Base-by-base conservation (phyloP, 139 green algal species). In the Coelastrella sp. region DNA sequence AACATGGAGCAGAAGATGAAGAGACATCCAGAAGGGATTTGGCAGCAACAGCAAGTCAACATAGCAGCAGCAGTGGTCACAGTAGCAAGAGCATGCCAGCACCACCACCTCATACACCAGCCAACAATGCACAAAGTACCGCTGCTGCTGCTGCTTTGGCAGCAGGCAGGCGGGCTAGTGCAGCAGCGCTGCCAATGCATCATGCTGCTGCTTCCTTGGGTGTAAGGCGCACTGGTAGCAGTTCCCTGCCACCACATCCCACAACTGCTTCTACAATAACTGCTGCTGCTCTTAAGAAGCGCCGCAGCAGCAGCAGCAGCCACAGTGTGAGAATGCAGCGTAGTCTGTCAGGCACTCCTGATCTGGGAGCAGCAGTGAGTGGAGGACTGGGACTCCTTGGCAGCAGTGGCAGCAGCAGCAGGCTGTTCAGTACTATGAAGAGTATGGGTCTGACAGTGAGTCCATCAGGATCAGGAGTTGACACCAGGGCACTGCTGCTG, bases 231-330 rank as follows among this genome's bases (percentile, higher is more conserved):
- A 40, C 13, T 30, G 40, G 62, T 30, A 69, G 62, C 30, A 38
- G 7, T 5, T 40, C 4, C 5, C 30, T 38, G 62, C 30, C 30
- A 69, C 62, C 27, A 9, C 62, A 69, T 17, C 30, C 62, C 5
- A 27, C 30, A 15, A 38, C 8, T 40, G 41, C 43, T 63, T n/a
- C 40, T 57, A 21, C 68, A 38, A 6, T 34, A 59, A 27, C 41
- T 60, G 71, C 71, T 38, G 43, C 43, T 62, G 25, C 34, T 38
- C 35, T 7, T 53, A n/a, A 3, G n/a, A 62, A 37, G 7, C 8
- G 2, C 9, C n/a, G 7, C n/a, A 79, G 41, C 23, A 79, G 69
- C 69, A 79, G 43, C 69, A 43, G 25, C 40, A 78, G 69, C 38
- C 25, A n/a, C 4, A 53, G 38, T 3, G 2, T 69, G 62, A 30